A percentile compares a stretch with the other conserved stretches of the same genome.
Conservation (phyloP, 2,329 filamentous ascomycete species). For the Ophiocordyceps camponoti-saundersi region DNA sequence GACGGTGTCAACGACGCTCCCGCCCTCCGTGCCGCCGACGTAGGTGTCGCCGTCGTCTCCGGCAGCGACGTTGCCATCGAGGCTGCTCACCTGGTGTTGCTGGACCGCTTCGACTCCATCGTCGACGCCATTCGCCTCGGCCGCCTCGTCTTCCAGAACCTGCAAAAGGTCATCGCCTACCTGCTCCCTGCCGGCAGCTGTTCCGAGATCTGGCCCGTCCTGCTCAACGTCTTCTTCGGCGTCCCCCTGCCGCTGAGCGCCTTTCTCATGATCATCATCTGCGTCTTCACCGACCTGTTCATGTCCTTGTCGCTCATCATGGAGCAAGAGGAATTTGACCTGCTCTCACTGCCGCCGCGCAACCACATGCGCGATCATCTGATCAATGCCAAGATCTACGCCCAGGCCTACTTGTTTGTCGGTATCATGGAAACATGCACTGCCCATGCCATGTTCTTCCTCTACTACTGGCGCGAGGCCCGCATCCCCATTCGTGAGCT, state of each 20-base stretch:
- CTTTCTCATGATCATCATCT: constrained; percentile 42
- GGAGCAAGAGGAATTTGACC: constrained; percentile 37
- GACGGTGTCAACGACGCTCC: constrained; percentile 55
- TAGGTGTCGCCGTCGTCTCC: constrained; percentile 50
- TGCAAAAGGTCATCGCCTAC: constrained; percentile 24
- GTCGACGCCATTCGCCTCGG: constrained; percentile 41
- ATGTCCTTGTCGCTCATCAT: constrained; percentile 32
- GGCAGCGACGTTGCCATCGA: constrained; percentile 49
- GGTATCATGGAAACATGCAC: constrained; percentile 31
- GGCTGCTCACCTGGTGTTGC: constrained; percentile 48
- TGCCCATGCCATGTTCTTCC: constrained; percentile 35
- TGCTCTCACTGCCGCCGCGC: constrained; percentile 31
- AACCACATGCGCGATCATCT: constrained; percentile 32
- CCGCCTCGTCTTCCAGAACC: constrained; percentile 22
- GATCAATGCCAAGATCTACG: constrained; percentile 33
- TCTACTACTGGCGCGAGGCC: constrained; percentile 30
- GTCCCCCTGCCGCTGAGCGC: constrained; percentile 31
- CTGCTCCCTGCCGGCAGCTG: constrained; percentile 34
- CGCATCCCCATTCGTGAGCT: constrained; percentile 28
- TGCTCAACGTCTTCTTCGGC: constrained; percentile 38
- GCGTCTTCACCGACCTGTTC: constrained; percentile 37
- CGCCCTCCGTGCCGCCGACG: constrained; percentile 47
- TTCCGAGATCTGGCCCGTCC: constrained; percentile 39
- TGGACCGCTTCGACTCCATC: constrained; percentile 56
- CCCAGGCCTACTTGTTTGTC: constrained; percentile 32